Percentiles rank a stretch among this genome's conserved stretches.
phyloP scores from a whole-genome alignment of 306 rosid genomes.

The Vigna trinervia region DNA sequence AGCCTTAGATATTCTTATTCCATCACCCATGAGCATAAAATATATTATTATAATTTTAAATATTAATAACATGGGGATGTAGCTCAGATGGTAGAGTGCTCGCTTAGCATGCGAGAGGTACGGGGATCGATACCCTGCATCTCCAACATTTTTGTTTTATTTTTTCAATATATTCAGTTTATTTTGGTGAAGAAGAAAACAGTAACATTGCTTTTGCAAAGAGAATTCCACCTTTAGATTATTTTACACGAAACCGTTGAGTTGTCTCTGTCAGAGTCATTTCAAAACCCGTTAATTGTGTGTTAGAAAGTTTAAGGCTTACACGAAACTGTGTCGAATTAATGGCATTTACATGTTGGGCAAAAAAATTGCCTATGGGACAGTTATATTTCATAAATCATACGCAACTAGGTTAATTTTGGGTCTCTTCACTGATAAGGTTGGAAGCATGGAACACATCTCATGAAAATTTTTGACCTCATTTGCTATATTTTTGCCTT shows the following conservation, averaged over 20 bases:
- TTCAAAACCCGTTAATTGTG: not conserved
- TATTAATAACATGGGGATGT: slow-evolving; percentile 56
- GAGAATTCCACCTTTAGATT: not conserved
- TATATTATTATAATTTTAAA: too few relatives aligned
- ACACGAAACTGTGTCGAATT: slow-evolving; percentile 22
- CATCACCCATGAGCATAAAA: not conserved
- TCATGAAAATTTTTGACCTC: slow-evolving; percentile 11
- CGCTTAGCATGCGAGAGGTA: slow-evolving; percentile 97
- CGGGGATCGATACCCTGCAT: slow-evolving; percentile 96
- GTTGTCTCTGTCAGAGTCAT: slow-evolving; percentile 11
- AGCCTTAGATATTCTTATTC: not conserved
- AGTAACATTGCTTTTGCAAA: not conserved
- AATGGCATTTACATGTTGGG: slow-evolving; percentile 21
- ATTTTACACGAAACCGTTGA: not conserved
- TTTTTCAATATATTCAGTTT: too few relatives aligned
- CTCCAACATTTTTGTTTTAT: slow-evolving; percentile 47
- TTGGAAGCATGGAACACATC: slow-evolving; percentile 17
- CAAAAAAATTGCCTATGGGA: not conserved
- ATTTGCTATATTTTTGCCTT: slow-evolving; percentile 1
- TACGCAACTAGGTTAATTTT: not conserved
- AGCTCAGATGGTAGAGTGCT: slow-evolving; percentile 99
- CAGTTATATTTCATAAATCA: slow-evolving; percentile 15
- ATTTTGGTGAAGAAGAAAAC: not conserved
- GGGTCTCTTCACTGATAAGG: not conserved
- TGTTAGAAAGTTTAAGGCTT: not conserved